These are phyloP conservation scores for Blastobotrys apis DNA, from an alignment of 1,139 yeast species.

Conservation along the genomic window DNA sequence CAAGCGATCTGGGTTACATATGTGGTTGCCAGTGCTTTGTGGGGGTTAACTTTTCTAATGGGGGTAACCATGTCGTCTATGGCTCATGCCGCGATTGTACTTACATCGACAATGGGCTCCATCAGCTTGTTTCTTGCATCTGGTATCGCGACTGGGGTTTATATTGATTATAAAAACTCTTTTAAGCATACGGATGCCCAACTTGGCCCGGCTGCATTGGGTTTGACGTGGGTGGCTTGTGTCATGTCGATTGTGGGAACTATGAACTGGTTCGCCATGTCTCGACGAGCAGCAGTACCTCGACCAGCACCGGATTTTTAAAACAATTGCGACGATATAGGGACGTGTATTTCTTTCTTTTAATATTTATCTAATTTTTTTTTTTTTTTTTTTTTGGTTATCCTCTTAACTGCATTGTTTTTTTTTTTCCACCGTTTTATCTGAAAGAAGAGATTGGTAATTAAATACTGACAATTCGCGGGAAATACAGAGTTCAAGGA, in stretches of 20 bases:
- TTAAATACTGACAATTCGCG: no score
- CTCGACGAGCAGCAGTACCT: background rate
- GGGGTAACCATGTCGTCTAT: background rate
- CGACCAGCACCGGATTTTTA: no score
- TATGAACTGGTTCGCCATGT: slow-evolving; percentile 1
- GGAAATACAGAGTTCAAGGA: no score
- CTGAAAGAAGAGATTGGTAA: no score
- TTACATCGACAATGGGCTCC: no score
- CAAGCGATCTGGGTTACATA: slow-evolving; percentile 9
- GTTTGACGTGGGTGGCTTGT: slow-evolving; percentile 3
- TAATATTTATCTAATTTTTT: background rate
- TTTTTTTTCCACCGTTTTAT: background rate
- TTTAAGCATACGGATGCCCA: background rate
- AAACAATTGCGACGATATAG: no score
- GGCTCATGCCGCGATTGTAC: background rate
- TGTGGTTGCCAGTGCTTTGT: background rate
- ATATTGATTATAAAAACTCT: background rate
- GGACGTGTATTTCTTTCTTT: no score
- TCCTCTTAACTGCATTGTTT: no score
- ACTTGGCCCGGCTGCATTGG: slow-evolving; percentile 2
- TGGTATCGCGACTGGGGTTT: slow-evolving; percentile 9
- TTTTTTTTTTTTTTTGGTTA: slow-evolving; percentile 1
- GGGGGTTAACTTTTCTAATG: slow-evolving; percentile 3
- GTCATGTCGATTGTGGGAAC: background rate
- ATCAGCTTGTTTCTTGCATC: background rate